Conservation (phyloP, 148 eudicot species). For the Euryodendron excelsum region DNA sequence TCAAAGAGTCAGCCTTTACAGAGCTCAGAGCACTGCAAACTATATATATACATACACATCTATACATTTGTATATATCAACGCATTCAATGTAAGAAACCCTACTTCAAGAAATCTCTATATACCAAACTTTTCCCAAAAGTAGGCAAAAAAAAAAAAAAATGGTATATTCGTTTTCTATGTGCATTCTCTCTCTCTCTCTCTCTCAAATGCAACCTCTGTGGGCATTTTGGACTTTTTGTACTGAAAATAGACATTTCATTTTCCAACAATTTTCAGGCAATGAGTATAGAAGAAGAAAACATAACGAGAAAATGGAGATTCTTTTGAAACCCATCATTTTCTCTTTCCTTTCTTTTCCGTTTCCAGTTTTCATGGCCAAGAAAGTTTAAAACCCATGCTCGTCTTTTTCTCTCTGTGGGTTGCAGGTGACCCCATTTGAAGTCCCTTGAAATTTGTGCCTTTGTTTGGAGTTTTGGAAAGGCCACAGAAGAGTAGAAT, state of each 20-base stretch:
- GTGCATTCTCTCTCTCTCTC: background rate
- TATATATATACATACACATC: too few relatives aligned
- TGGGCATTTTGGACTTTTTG: conserved; percentile 11
- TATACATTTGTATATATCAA: too few relatives aligned
- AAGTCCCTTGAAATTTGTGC: conserved; percentile 43
- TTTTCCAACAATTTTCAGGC: conserved; percentile 19
- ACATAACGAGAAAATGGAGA: conserved; percentile 7
- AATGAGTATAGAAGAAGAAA: background rate
- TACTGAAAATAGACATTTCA: too few relatives aligned
- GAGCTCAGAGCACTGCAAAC: background rate
- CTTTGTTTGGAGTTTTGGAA: conserved; percentile 38
- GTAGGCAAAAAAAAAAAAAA: background rate
- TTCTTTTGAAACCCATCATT: too few relatives aligned
- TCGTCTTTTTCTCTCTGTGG: conserved; percentile 36
- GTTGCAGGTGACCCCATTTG: conserved; percentile 14
- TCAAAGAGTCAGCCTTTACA: background rate
- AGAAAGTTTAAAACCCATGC: conserved; percentile 6
- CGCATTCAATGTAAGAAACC: too few relatives aligned
- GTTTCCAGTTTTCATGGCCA: conserved; percentile 16
- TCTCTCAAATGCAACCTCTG: too few relatives aligned
- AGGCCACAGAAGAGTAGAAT: conserved; percentile 11
- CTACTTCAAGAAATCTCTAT: background rate
- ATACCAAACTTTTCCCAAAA: background rate
- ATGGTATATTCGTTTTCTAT: conserved; percentile 1
- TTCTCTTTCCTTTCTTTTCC: conserved; percentile 18